Evolutionary conservation across 306 rosid species (phyloP).

Genomic region (Corylus heterophylla): DNA sequence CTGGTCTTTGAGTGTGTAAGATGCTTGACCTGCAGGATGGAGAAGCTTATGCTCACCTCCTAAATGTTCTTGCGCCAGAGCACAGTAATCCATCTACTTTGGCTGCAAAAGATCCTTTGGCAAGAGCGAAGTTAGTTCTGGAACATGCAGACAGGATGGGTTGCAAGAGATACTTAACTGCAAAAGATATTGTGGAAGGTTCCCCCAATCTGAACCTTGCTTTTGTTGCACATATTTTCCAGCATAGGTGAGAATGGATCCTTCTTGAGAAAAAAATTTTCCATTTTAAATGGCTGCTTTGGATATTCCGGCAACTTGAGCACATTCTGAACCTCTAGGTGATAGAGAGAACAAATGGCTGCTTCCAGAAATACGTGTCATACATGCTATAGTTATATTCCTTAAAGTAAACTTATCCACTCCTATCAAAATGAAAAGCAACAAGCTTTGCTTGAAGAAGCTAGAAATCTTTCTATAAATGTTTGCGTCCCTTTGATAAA

Average conservation of each 20-base stretch:
- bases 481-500: too few relatives aligned
- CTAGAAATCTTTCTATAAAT: too few relatives aligned
- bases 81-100: constrained; percentile 69
- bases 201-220: constrained; percentile 98
- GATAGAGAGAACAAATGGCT: neutral
- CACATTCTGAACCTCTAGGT: neutral
- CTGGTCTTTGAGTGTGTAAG: constrained; percentile 13
- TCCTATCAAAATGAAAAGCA: too few relatives aligned
- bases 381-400: neutral
- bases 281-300: constrained; percentile 2
- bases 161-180: constrained; percentile 87
- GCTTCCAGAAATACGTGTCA: neutral
- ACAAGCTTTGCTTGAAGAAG: too few relatives aligned
- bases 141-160: constrained; percentile 97
- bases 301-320: neutral
- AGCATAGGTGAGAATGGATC: constrained; percentile 70
- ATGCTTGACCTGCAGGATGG: constrained; percentile 66
- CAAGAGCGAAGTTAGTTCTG: constrained; percentile 90
- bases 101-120: constrained; percentile 61
- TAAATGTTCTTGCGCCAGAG: constrained; percentile 95
- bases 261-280: constrained; percentile 10
- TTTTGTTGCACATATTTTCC: constrained; percentile 95
- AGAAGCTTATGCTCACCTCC: constrained; percentile 92
- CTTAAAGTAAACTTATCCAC: neutral
- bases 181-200: constrained; percentile 93